Base-by-base conservation (phyloP, 2,329 filamentous ascomycete genomes). In the Ustulina deusta region DNA sequence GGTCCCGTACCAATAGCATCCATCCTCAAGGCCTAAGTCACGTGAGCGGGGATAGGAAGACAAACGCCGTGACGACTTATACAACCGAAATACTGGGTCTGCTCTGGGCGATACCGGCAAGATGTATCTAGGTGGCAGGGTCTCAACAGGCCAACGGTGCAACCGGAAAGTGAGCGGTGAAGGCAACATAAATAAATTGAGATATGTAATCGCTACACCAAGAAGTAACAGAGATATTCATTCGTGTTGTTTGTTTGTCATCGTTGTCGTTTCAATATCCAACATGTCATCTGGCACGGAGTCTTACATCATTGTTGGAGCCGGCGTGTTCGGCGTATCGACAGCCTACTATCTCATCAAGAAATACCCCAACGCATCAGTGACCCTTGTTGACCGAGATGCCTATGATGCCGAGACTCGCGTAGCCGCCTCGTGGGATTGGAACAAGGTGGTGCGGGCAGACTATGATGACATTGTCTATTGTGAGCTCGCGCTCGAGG, bases 381-480 rank as follows among this genome's bases (percentile, higher is more conserved):
- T 91, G 56, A 88, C 84, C 0, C 78, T 91, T 1, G 80, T 91
- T 27, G 89, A 91, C 78, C 84, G 87, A 15, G 82, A 85, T 65
- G 80, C 83, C 2, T 83, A 79, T 58, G 84, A 87, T 25, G 84
- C 84, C 1, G 79, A 82, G 0, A 78, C 75, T 0, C 74, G 75
- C 46, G 74, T 84, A 32, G 90, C 89, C 34, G 90, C 91, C 0
- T 92, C 90, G 0, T 90, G 88, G 82, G 91, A 93, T 79, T 89
- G 89, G 85, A 92, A 91, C 81, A 92, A 92, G 78, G 89, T 91
- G 34, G 85, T 92, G 27, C 88, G 90, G 61, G 88, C 89, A 54
- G 90, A 92, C 77, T 93, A 93, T 79, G 84, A 87, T 60, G 88
- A 90, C 73, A 79, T 87, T 1, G 77, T 88, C 15, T 93, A 93